Conservation (phyloP, 2,329 filamentous ascomycete species). For the Triangularia verruculosa region DNA sequence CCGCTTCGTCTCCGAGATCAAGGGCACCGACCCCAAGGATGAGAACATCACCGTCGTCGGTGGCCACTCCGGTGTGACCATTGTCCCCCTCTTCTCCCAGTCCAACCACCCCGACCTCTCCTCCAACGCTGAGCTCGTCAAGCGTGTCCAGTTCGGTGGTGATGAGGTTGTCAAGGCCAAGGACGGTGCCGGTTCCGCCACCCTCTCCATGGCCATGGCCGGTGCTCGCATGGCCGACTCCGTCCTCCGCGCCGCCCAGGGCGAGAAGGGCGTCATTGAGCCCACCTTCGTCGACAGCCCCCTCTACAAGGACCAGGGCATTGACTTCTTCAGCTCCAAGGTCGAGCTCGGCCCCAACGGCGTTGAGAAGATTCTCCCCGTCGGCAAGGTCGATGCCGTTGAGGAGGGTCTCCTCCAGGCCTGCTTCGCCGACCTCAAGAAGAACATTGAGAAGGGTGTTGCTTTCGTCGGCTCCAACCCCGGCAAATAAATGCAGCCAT, state of each 20-base stretch:
- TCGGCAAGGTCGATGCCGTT: conserved; percentile 78
- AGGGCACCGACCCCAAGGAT: conserved; percentile 82
- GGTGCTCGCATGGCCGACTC: conserved; percentile 83
- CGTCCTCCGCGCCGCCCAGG: conserved; percentile 86
- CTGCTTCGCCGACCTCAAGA: conserved; percentile 78
- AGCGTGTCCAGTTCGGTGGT: conserved; percentile 97
- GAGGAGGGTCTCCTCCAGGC: conserved; percentile 90
- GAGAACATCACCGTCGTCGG: conserved; percentile 96
- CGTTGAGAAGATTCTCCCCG: conserved; percentile 86
- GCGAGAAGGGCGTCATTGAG: conserved; percentile 93
- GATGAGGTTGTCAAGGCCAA: conserved; percentile 99
- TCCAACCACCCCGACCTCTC: conserved; percentile 80
- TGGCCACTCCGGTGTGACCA: conserved; percentile 97
- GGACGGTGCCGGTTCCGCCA: conserved; percentile 94
- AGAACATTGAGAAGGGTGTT: conserved; percentile 93
- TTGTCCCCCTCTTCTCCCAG: conserved; percentile 96
- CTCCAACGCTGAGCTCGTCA: conserved; percentile 75
- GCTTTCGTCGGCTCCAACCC: conserved; percentile 59
- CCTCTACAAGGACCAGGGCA: conserved; percentile 96
- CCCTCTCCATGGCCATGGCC: conserved; percentile 98
- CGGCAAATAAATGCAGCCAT: conserved; percentile 47
- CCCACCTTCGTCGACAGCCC: conserved; percentile 96
- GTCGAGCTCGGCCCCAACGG: conserved; percentile 96
- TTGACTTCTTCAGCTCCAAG: conserved; percentile 94
- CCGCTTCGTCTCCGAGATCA: conserved; percentile 95